These are phyloP conservation scores for Pseudisothecium myosuroides DNA, from an alignment of 225 moss, liverwort and hornwort species.

Conservation along the genomic window DNA sequence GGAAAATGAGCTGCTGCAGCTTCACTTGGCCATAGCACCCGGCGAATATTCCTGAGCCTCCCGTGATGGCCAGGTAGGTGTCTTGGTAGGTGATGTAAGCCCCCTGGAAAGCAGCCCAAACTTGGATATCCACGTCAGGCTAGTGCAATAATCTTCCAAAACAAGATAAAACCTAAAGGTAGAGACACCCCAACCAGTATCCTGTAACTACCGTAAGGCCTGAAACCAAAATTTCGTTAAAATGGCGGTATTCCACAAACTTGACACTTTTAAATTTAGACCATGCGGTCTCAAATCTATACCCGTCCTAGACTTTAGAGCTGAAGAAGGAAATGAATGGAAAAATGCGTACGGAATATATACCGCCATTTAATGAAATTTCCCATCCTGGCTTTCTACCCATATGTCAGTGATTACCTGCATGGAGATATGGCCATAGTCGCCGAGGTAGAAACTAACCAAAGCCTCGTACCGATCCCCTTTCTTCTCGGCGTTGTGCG, in stretches of 20 bases:
- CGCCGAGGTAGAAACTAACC: constrained; percentile 44
- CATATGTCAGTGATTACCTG: constrained; percentile 4
- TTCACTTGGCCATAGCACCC: constrained; percentile 33
- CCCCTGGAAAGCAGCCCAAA: neutral
- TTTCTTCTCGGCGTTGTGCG: constrained; percentile 12
- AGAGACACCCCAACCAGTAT: neutral
- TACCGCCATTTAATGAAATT: no score
- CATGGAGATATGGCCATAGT: constrained; percentile 52
- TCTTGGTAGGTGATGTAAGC: constrained; percentile 34
- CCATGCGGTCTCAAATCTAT: no score
- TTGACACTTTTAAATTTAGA: no score
- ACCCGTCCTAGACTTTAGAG: no score
- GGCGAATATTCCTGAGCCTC: constrained; percentile 33
- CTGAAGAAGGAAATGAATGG: no score
- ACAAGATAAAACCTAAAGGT: neutral
- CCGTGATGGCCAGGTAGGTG: constrained; percentile 29
- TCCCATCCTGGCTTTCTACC: neutral
- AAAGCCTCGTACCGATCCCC: constrained; percentile 32
- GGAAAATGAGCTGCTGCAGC: constrained; percentile 34
- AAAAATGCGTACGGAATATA: no score
- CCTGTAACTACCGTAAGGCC: no score
- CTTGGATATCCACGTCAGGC: neutral
- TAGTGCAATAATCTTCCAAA: neutral
- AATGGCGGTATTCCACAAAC: no score
- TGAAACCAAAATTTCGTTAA: no score